Percentiles rank a stretch among this genome's conserved stretches.
Evolutionary conservation across 2,329 filamentous ascomycete species (phyloP).

Genomic region (Annulohypoxylon truncatum): DNA sequence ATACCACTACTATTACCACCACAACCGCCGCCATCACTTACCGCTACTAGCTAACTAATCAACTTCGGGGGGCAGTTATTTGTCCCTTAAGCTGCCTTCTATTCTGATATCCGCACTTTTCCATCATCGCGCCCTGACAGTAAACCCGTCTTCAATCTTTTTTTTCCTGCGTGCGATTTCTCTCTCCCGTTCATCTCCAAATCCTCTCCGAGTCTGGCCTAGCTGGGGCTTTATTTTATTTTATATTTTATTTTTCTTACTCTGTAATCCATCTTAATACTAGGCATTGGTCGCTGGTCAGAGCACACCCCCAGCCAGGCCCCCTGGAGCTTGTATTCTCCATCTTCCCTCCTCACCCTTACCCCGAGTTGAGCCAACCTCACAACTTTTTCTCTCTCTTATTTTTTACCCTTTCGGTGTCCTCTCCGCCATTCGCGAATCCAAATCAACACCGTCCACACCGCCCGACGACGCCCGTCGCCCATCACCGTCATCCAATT

Average conservation of each 20-base stretch:
- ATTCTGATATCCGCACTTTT: constrained; percentile 22
- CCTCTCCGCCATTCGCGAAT: constrained; percentile 43
- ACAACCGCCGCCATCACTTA: background rate
- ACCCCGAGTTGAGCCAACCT: constrained; percentile 51
- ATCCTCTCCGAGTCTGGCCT: constrained; percentile 30
- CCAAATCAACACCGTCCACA: constrained; percentile 36
- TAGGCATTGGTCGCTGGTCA: constrained; percentile 36
- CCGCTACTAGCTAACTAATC: background rate
- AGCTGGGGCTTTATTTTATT: constrained; percentile 37
- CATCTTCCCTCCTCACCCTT: constrained; percentile 45
- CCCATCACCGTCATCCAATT: constrained; percentile 34
- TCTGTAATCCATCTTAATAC: constrained; percentile 31
- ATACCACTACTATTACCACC: background rate
- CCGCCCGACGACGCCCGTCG: constrained; percentile 40
- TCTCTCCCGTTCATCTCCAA: constrained; percentile 5
- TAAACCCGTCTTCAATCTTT: constrained; percentile 3
- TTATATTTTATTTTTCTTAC: constrained; percentile 11
- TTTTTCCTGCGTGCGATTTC: background rate
- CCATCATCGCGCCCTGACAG: constrained; percentile 19
- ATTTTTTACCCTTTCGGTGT: constrained; percentile 45
- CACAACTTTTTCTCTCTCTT: constrained; percentile 47
- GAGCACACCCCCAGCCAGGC: constrained; percentile 35
- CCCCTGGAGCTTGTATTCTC: constrained; percentile 48
- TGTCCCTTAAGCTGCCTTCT: constrained; percentile 4
- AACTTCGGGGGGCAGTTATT: background rate